Evolutionary conservation across 805 yeast genomes (phyloP), one percentile per base, ranked within the genome.

Genomic region (Myxozyma neotropica): DNA sequence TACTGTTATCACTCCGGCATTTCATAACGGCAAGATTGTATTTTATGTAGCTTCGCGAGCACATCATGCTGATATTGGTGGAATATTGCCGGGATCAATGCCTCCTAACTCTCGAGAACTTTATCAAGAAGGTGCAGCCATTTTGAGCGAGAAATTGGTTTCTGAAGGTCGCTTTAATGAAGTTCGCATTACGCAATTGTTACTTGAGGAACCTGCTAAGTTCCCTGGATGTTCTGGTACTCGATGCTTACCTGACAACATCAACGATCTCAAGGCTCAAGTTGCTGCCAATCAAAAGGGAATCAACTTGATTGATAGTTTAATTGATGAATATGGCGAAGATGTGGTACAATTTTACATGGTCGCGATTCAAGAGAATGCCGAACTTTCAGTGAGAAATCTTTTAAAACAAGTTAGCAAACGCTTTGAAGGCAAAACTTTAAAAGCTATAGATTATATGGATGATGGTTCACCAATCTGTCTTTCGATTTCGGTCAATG

Each of bases 51-150:
- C 97, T 0, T 86, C 96, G 0, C 80, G 98, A 65, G 97, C 97
- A 1, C 98, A 92, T 74, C 98, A 93, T 74, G 92, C 97, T 4
- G 98, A 92, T 73, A 92, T 93, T 69, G 97, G 98, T 17, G 95
- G 96, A 13, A 83, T 87, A 58, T 75, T 89, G 36, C 96, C 97
- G 0, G 97, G 97, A 0, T 87, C 96, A 0, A 90, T 92, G 91
- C 97, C 97, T 15, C 96, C 97, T 8, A 85, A 87, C 70, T 89
- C 97, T 1, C 89, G 85, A 68, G 84, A 85, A 59, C 75, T 93
- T 42, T 87, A 84, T 78, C 92, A 92, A 70, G 97, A 92, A 74
- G 98, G 97, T 46, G 97, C 96, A 1, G 83, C 89, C 2, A 90
- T 93, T 36, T 81, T 83, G 68, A 85, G 94, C 0, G 92, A 87